These are phyloP conservation scores for Cryptosporidium parvum DNA, from an alignment of 169 alveolate genomes.

Conservation along the genomic window DNA sequence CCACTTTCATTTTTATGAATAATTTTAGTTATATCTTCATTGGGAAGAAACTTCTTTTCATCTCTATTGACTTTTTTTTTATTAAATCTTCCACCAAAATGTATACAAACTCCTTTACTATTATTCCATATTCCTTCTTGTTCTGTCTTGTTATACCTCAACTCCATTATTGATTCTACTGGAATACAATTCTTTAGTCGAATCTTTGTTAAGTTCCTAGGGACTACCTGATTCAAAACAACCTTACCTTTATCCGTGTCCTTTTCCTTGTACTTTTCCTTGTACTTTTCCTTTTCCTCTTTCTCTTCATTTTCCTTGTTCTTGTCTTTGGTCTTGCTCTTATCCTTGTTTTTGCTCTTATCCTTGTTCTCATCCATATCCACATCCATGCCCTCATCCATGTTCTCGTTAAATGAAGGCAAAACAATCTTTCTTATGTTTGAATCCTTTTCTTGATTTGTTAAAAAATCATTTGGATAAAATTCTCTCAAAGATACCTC, in stretches of 20 bases:
- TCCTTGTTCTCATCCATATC: no score
- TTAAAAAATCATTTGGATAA: neutral
- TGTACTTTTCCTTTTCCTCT: no score
- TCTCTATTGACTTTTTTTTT: neutral
- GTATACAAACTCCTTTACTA: neutral
- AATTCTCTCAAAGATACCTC: neutral
- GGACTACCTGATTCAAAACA: neutral
- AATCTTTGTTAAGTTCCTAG: slow-evolving; percentile 9
- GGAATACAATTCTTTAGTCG: slow-evolving; percentile 10
- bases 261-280: no score
- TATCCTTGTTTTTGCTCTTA: no score
- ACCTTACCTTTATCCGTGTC: no score
- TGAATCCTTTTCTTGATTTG: neutral
- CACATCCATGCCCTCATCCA: no score
- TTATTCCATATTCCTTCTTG: slow-evolving; percentile 30
- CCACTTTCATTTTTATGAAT: slow-evolving; percentile 39
- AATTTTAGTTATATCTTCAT: slow-evolving; percentile 5
- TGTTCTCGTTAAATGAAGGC: no score
- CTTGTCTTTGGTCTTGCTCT: no score
- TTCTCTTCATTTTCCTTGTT: no score
- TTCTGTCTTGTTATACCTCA: slow-evolving; percentile 1
- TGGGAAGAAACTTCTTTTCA: neutral
- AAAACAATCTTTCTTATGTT: neutral
- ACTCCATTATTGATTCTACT: slow-evolving; percentile 8
- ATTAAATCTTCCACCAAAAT: neutral